Evolutionary conservation across 139 green algal species (phyloP).

Genomic region (Desmodesmus armatus): DNA sequence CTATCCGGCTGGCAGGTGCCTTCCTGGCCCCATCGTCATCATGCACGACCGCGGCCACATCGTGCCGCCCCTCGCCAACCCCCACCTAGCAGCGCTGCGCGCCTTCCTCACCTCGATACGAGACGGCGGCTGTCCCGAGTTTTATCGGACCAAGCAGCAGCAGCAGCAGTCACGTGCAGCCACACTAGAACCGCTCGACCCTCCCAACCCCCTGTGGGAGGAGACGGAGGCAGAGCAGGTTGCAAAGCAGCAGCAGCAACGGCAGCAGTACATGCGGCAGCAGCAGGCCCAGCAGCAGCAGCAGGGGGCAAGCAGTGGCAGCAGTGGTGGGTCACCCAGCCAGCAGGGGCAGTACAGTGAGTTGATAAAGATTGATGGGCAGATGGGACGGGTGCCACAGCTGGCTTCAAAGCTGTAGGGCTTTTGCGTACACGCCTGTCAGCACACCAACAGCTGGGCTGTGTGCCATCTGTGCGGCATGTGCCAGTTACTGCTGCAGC

Average conservation of each 20-base stretch:
- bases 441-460: no score
- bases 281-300: constrained; percentile 13
- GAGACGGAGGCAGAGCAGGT: constrained; percentile 35
- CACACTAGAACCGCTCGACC: constrained; percentile 17
- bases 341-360: constrained; percentile 13
- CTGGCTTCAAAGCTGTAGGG: no score
- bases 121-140: background rate
- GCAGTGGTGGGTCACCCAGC: background rate
- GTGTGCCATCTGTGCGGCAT: no score
- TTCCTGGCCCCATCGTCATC: constrained; percentile 35
- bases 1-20: constrained; percentile 13
- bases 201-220: constrained; percentile 17
- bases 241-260: constrained; percentile 24
- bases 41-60: constrained; percentile 39
- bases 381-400: background rate
- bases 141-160: background rate
- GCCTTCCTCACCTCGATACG: constrained; percentile 16
- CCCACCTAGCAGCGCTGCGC: constrained; percentile 29
- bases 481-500: no score
- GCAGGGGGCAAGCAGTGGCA: background rate
- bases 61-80: background rate
- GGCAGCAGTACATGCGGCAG: background rate
- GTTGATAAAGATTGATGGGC: constrained; percentile 4
- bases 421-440: no score
- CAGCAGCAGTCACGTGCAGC: constrained; percentile 4